These are phyloP conservation scores for Penicillium bovifimosum DNA, from an alignment of 495 filamentous ascomycete species.

Conservation along the genomic window DNA sequence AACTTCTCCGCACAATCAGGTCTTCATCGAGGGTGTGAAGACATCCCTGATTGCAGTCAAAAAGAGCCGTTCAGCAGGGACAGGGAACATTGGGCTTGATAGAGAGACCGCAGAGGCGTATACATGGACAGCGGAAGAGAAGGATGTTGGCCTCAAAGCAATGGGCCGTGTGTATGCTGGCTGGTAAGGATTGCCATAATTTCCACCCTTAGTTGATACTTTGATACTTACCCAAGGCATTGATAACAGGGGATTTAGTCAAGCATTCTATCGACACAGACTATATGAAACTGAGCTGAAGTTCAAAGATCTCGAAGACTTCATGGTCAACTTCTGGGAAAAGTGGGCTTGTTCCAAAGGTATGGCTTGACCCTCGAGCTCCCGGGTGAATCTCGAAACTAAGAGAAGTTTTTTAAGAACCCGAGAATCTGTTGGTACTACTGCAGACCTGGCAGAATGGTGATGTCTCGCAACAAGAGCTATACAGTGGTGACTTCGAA, in stretches of 20 bases:
- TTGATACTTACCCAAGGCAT: too few species aligned
- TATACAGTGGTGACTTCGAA: slow-evolving; percentile 60
- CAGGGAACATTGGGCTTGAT: slow-evolving; percentile 34
- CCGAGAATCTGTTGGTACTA: slow-evolving; percentile 63
- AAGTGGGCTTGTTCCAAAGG: slow-evolving; percentile 62
- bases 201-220: too few species aligned
- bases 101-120: slow-evolving; percentile 34
- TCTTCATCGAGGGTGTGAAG: slow-evolving; percentile 70
- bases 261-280: slow-evolving; percentile 65
- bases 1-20: slow-evolving; percentile 65
- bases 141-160: slow-evolving; percentile 58
- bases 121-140: slow-evolving; percentile 52
- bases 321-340: slow-evolving; percentile 69
- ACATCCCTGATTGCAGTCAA: slow-evolving; percentile 59
- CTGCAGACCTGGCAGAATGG: slow-evolving; percentile 69
- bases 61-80: slow-evolving; percentile 45
- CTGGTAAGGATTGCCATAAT: slow-evolving; percentile 43
- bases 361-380: slow-evolving; percentile 10
- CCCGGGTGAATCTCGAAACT: neutral
- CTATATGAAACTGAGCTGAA: slow-evolving; percentile 56
- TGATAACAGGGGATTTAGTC: slow-evolving; percentile 54
- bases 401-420: slow-evolving; percentile 40
- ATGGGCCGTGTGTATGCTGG: slow-evolving; percentile 69
- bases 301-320: slow-evolving; percentile 60
- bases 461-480: slow-evolving; percentile 57